phyloP scores from a whole-genome alignment of 1,284 basidiomycete species.

The Psilocybe mexicana region DNA sequence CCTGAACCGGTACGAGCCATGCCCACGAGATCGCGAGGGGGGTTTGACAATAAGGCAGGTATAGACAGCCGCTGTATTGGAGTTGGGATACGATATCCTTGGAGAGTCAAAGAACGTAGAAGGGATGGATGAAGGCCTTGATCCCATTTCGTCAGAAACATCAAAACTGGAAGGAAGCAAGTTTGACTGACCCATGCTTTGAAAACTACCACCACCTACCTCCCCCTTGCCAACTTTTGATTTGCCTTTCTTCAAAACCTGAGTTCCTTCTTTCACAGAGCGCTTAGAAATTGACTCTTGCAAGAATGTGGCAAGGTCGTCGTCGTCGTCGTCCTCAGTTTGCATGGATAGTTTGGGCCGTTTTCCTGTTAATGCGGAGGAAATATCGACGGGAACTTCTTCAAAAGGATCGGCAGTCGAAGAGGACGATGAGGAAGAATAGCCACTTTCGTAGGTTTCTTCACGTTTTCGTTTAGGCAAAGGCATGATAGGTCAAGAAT shows the following conservation, averaged over 20 bases:
- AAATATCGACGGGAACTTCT: conserved; percentile 43
- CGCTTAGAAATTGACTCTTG: conserved; percentile 64
- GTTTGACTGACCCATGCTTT: conserved; percentile 75
- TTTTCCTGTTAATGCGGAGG: conserved; percentile 35
- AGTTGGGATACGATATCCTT: conserved; percentile 94
- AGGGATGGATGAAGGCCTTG: conserved; percentile 83
- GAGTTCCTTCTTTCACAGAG: conserved; percentile 69
- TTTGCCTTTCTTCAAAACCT: conserved; percentile 71
- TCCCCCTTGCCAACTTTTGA: conserved; percentile 67
- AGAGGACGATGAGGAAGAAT: conserved; percentile 27
- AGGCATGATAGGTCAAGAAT: conserved; percentile 13
- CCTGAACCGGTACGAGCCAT: conserved; percentile 99
- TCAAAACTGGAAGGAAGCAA: neutral
- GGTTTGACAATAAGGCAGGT: conserved; percentile 81
- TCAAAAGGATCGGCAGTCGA: conserved; percentile 19
- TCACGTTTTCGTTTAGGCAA: conserved; percentile 26
- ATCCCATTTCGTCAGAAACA: conserved; percentile 2
- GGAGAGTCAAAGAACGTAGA: conserved; percentile 84
- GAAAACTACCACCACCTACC: conserved; percentile 82
- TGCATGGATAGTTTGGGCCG: conserved; percentile 24
- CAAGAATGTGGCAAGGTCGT: conserved; percentile 63
- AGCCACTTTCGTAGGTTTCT: conserved; percentile 16
- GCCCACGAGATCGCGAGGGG: conserved; percentile 93
- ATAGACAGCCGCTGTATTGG: conserved; percentile 95
- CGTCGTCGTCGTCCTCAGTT: conserved; percentile 42